Conservation (phyloP, 306 rosid genomes). For the Rosa rugosa region DNA sequence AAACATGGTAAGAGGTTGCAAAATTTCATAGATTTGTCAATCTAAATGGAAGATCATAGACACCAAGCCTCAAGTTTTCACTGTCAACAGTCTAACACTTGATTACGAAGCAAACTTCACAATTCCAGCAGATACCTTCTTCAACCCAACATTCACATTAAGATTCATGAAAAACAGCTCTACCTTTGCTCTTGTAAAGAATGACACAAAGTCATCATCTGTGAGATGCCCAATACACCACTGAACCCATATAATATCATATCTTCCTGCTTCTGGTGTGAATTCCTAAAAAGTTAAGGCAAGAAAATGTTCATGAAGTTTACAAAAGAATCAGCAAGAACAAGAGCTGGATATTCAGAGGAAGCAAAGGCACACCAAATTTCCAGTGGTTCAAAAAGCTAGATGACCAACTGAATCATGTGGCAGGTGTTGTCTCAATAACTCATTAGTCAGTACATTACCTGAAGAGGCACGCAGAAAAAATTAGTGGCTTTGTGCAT, state of each 20-base stretch:
- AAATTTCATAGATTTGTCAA: not conserved
- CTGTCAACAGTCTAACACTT: not conserved
- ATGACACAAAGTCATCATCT: slow-evolving; percentile 85
- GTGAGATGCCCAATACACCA: slow-evolving; percentile 99
- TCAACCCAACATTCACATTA: not conserved
- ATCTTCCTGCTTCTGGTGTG: slow-evolving; percentile 83
- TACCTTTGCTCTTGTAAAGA: slow-evolving; percentile 90
- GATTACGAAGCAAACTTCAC: not conserved
- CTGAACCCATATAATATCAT: slow-evolving; percentile 95
- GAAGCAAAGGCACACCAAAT: not conserved
- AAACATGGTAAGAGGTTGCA: not conserved
- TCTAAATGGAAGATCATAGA: not conserved
- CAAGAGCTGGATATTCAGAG: not conserved
- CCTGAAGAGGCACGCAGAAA: slow-evolving; percentile 93
- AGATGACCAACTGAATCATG: not conserved
- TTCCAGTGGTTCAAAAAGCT: not conserved
- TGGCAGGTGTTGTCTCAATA: not conserved
- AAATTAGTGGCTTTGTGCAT: slow-evolving; percentile 68
- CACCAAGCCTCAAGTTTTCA: not conserved
- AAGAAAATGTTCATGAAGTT: slow-evolving; percentile 23
- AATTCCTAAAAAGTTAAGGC: slow-evolving; percentile 55
- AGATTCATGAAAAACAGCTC: slow-evolving; percentile 19
- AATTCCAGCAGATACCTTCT: slow-evolving; percentile 1
- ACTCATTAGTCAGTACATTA: slow-evolving; percentile 13
- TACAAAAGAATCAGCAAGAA: not conserved